Evolutionary conservation across 331 rosid species (phyloP).

Genomic region (Telfairia occidentalis): DNA sequence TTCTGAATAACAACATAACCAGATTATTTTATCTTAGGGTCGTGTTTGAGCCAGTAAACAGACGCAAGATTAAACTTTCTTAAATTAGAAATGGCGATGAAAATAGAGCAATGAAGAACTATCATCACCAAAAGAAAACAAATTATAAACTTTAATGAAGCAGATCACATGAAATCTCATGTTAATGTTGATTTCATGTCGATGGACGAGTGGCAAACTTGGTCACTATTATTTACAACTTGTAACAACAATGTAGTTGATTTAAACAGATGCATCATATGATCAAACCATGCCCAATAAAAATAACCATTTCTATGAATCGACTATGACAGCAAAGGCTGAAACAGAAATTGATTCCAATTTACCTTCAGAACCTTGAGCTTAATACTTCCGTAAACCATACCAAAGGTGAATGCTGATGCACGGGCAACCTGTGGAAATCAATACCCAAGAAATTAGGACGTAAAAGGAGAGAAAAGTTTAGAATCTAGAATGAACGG

Average conservation of each 20-base stretch:
- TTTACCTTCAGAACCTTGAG: conserved; percentile 30
- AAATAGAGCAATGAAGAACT: background rate
- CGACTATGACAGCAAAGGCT: background rate
- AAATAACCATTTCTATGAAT: background rate
- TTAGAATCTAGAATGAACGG: background rate
- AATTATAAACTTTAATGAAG: background rate
- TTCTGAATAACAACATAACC: background rate
- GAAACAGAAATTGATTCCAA: background rate
- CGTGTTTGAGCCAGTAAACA: background rate
- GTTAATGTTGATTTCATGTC: background rate
- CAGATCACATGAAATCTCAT: background rate
- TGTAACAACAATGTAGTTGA: background rate
- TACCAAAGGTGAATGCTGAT: conserved; percentile 27
- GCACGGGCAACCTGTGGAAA: conserved; percentile 24
- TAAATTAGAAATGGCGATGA: background rate
- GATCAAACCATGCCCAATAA: background rate
- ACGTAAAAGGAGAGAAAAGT: background rate
- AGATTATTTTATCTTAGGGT: background rate
- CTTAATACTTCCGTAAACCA: conserved; percentile 33
- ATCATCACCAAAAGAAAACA: background rate
- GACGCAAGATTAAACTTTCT: background rate
- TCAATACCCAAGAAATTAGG: background rate
- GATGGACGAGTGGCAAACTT: background rate
- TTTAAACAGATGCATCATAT: background rate
- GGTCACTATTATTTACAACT: background rate